Conservation (phyloP, 116 monocot genomes). For the Thalassia testudinum region DNA sequence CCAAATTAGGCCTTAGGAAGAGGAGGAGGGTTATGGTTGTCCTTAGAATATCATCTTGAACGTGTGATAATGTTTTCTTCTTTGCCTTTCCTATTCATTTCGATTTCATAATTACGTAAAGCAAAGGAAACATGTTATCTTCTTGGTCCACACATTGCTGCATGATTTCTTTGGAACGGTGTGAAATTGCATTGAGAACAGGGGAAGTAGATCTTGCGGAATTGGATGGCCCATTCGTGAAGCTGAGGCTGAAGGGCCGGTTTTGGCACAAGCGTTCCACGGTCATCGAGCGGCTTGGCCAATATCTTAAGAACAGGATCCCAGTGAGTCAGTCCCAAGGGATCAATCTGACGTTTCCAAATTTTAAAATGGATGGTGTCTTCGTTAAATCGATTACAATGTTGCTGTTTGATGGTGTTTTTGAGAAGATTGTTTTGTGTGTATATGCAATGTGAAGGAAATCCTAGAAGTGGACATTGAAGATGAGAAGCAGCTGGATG, state of each 20-base stretch:
- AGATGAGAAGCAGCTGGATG: slow-evolving; percentile 90
- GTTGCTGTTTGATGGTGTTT: background rate
- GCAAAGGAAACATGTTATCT: too few relatives aligned
- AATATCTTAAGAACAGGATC: slow-evolving; percentile 74
- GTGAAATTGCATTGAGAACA: slow-evolving; percentile 15
- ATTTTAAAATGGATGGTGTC: too few relatives aligned
- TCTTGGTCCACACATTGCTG: too few relatives aligned
- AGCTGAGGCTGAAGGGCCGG: slow-evolving; percentile 56
- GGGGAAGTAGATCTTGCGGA: slow-evolving; percentile 79
- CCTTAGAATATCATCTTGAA: too few relatives aligned
- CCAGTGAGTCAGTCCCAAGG: slow-evolving; percentile 38
- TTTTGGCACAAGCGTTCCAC: slow-evolving; percentile 72
- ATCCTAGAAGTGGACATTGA: slow-evolving; percentile 92
- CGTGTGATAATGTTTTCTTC: too few relatives aligned
- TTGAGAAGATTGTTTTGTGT: background rate
- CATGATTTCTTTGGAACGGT: too few relatives aligned
- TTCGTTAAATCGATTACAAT: too few relatives aligned
- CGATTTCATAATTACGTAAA: too few relatives aligned
- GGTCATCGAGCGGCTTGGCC: slow-evolving; percentile 51
- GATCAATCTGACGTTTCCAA: background rate
- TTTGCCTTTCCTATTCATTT: too few relatives aligned
- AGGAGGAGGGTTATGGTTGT: too few relatives aligned
- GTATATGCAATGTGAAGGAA: slow-evolving; percentile 48
- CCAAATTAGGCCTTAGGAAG: too few relatives aligned
- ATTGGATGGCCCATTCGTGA: slow-evolving; percentile 80